Base-by-base conservation (phyloP, 306 rosid species). In the Fagus sylvatica region DNA sequence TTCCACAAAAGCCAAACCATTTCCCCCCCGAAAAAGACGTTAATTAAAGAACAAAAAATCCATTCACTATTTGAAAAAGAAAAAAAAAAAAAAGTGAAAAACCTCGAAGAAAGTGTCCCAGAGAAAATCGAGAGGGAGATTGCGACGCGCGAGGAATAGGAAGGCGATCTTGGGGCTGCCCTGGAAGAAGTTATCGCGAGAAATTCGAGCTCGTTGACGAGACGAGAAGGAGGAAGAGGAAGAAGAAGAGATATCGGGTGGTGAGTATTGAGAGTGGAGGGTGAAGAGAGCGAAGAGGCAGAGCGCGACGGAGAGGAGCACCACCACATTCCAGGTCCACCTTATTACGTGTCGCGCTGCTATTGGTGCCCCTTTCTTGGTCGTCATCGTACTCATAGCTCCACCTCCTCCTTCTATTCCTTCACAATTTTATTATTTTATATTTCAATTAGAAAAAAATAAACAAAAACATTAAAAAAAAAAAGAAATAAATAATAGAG, bases 101-200 rank as follows among this genome's bases (percentile, higher is more conserved):
- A 94, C 98, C 98, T 95, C 88, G 53, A 95, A 91, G 88, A 95
- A 95, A 54, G 82, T 51, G 28, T 67, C 98, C 99, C 98, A 95
- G 34, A 95, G 94, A 76, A 95, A 95, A 87, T 93, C 99, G 43
- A 95, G 97, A 13, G 99, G 98, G 32, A 95, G 81, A 71, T 81
- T 78, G 6, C 84, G 94, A 61, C 99, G 98, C 56, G 82, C 90
- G 82, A 95, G 97, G 71, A 93, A 95, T 11, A 95, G 79, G 68
- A 93, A 95, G 7, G 99, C 97, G 82, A 95, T 81, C 91, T 88
- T 95, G 49, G 99, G 90, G 72, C 87, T 84, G 6, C 98, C 97
- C 0, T 73, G 1, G 51, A 46, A 46, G 77, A 87, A 86, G 71
- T 34, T 40, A 11, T 49, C 67, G 64, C 76, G 76, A 55, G 91